Evolutionary conservation across 2,329 filamentous ascomycete species (phyloP).

Genomic region (Hymenoscyphus salicellus): DNA sequence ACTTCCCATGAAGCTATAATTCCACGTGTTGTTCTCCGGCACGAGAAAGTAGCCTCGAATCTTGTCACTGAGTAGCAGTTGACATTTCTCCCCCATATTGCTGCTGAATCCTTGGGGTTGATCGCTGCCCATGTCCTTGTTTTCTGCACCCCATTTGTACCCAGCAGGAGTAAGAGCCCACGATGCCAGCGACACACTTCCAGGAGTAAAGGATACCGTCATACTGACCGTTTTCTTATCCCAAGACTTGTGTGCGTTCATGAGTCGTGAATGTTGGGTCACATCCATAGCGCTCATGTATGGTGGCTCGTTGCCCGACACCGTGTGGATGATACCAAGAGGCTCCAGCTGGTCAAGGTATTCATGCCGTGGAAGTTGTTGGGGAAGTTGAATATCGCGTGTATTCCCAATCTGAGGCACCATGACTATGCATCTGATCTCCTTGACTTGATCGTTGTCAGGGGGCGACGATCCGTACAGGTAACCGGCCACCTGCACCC

Average conservation of each 20-base stretch:
- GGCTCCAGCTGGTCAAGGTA: slow-evolving; percentile 84
- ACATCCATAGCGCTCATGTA: slow-evolving; percentile 97
- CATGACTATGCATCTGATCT: slow-evolving; percentile 95
- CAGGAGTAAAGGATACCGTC: slow-evolving; percentile 93
- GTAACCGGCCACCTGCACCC: slow-evolving; percentile 94
- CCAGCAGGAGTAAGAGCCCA: slow-evolving; percentile 90
- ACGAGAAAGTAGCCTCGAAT: slow-evolving; percentile 96
- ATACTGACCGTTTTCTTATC: slow-evolving; percentile 89
- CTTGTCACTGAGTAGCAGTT: slow-evolving; percentile 86
- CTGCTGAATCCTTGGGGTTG: slow-evolving; percentile 92
- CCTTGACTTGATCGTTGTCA: slow-evolving; percentile 96
- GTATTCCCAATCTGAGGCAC: slow-evolving; percentile 93
- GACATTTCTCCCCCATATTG: slow-evolving; percentile 90
- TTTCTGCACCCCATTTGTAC: slow-evolving; percentile 96
- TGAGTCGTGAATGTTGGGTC: slow-evolving; percentile 86
- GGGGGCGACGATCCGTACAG: slow-evolving; percentile 89
- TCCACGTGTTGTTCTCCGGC: slow-evolving; percentile 86
- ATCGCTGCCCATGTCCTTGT: slow-evolving; percentile 88
- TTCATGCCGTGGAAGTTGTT: slow-evolving; percentile 87
- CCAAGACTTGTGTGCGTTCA: slow-evolving; percentile 77
- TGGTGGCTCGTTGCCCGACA: slow-evolving; percentile 88
- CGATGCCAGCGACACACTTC: slow-evolving; percentile 88
- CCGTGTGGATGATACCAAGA: slow-evolving; percentile 90
- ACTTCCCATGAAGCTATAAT: slow-evolving; percentile 97
- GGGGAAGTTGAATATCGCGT: slow-evolving; percentile 85